A percentile compares a stretch with the other conserved stretches of the same genome.
Conservation (phyloP, 2,329 filamentous ascomycete species). For the Fusarium verrucosum region DNA sequence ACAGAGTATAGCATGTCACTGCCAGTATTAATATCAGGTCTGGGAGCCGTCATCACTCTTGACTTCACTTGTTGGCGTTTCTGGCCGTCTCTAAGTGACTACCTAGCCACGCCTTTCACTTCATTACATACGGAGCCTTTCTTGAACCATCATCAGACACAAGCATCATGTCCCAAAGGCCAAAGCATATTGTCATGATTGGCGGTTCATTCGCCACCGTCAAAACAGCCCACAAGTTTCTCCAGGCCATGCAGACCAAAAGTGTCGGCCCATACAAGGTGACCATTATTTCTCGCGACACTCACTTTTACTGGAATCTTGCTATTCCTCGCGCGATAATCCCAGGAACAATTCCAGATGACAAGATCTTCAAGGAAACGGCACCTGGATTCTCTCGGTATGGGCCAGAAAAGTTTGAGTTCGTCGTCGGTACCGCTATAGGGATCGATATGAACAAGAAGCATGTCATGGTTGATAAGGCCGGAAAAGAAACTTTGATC, state of each 20-base stretch:
- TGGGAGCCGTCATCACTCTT: too few species aligned
- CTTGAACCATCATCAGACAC: not conserved
- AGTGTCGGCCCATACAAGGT: not conserved
- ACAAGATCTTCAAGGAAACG: not conserved
- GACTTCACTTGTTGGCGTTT: rapidly evolving
- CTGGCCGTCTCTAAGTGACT: not conserved
- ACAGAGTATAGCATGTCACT: too few species aligned
- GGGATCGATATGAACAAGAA: not conserved
- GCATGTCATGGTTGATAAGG: not conserved
- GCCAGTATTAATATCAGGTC: too few species aligned
- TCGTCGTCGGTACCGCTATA: not conserved
- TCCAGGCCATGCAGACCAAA: not conserved
- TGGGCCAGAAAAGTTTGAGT: not conserved
- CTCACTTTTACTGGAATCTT: conserved; percentile 2
- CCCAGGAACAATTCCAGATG: not conserved
- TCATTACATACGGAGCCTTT: not conserved
- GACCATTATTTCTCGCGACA: not conserved
- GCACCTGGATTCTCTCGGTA: not conserved
- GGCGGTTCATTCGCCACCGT: not conserved
- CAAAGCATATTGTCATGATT: not conserved
- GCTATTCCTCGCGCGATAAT: not conserved
- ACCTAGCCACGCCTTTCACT: not conserved
- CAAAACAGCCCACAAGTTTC: not conserved
- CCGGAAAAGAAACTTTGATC: not conserved
- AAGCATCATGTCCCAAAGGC: not conserved